Evolutionary conservation across 2,329 filamentous ascomycete species (phyloP), one percentile per base, ranked within the genome.

Genomic region (Fusarium sarcochroum): DNA sequence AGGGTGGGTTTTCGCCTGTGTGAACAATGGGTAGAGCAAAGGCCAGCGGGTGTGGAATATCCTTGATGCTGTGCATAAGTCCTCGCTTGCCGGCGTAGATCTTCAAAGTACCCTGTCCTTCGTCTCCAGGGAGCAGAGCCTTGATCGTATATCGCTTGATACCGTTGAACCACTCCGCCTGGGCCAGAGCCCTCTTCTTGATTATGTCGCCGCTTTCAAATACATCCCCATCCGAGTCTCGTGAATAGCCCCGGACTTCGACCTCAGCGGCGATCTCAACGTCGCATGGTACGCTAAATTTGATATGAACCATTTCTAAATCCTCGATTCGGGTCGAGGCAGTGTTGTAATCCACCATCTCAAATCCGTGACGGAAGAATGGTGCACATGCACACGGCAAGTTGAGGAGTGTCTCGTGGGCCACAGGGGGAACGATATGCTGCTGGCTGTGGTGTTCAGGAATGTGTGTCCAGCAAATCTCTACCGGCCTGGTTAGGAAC

Each of bases 41-140:
- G 1, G 95, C 94, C 54, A 99, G 83, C 4, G 94, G 91, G 76
- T 99, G 95, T 9, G 96, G 94, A 56, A 98, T 98, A 77, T 98
- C 93, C 78, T 96, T 96, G 83, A 96, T 95, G 68, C 93, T 97
- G 81, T 98, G 96, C 94, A 98, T 98, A 55, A 99, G 85, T 1
- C 97, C 97, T 66, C 94, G 90, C 79, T 94, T 96, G 63, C 97
- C 96, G 14, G 94, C 95, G 78, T 98, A 99, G 35, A 99, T 84
- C 78, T 97, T 98, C 59, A 99, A 83, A 14, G 91, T 88, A 41
- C 93, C 96, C 41, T 93, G 91, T 14, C 94, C 94, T 80, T 98
- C 95, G 71, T 98, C 95, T 25, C 93, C 92, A 2, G 97, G 95
- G 1, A 99, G 84, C 17, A 98, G 82, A 2, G 93, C 96, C 80